phyloP scores from a whole-genome alignment of 1,284 basidiomycete species.

The Leccinum cinnamomeum region DNA sequence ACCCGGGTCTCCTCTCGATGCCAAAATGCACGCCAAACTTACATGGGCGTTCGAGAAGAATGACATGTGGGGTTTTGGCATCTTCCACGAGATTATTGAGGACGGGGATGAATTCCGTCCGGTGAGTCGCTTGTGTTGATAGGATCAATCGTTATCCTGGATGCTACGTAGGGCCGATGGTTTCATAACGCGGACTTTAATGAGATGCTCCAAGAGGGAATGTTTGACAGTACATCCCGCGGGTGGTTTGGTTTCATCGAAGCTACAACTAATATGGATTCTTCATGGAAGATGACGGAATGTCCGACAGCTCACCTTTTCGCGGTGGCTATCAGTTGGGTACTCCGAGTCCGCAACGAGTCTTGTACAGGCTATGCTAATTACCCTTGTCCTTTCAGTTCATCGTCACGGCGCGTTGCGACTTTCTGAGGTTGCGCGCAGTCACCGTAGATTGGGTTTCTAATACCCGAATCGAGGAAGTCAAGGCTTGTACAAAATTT shows the following conservation, averaged over 20 bases:
- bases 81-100: background rate
- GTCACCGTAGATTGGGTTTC: background rate
- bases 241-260: background rate
- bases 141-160: background rate
- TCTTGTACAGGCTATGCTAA: background rate
- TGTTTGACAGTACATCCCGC: background rate
- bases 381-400: background rate
- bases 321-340: background rate
- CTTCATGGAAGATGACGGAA: background rate
- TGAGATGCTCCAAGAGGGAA: background rate
- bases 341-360: background rate
- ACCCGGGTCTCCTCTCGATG: background rate
- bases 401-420: background rate
- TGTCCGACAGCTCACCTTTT: background rate
- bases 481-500: background rate
- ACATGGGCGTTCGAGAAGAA: background rate
- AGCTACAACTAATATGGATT: background rate
- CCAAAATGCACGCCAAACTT: background rate
- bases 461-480: background rate
- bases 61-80: background rate
- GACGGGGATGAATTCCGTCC: background rate
- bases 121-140: background rate
- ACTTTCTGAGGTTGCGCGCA: background rate
- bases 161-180: background rate
- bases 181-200: background rate